Evolutionary conservation across 768 basidiomycete species (phyloP).

Genomic region (Termitomyces sp.): DNA sequence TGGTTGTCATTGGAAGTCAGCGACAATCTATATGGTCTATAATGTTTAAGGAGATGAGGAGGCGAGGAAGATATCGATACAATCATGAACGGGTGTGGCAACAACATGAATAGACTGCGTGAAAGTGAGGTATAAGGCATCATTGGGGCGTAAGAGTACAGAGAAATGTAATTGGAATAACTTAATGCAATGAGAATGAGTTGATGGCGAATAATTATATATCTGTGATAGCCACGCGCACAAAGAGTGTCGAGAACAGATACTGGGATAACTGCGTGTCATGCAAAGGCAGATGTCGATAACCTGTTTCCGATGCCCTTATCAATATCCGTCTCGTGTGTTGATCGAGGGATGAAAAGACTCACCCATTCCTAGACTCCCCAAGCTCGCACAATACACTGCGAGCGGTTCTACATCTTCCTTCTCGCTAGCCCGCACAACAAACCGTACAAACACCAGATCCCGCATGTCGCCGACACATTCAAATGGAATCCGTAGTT

Average conservation of each 20-base stretch:
- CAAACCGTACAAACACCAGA: slow-evolving; percentile 80
- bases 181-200: not conserved
- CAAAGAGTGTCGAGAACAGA: slow-evolving; percentile 91
- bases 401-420: slow-evolving; percentile 66
- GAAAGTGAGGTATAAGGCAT: not conserved
- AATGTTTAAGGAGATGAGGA: no score
- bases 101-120: not conserved
- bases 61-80: not conserved
- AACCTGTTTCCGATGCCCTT: slow-evolving; percentile 47
- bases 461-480: slow-evolving; percentile 78
- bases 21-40: not conserved
- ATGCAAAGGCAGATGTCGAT: slow-evolving; percentile 89
- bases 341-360: slow-evolving; percentile 2
- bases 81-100: not conserved
- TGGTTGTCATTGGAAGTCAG: not conserved
- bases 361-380: slow-evolving; percentile 68
- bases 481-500: slow-evolving; percentile 65
- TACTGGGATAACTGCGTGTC: slow-evolving; percentile 86
- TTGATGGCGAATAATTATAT: not conserved
- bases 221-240: slow-evolving; percentile 50
- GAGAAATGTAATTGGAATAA: not conserved
- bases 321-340: not conserved
- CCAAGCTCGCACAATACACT: slow-evolving; percentile 71
- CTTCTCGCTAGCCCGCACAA: slow-evolving; percentile 61
- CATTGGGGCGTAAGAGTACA: not conserved